Evolutionary conservation across 768 basidiomycete species (phyloP).

Genomic region (Lanmaoa pseudosensibilis): DNA sequence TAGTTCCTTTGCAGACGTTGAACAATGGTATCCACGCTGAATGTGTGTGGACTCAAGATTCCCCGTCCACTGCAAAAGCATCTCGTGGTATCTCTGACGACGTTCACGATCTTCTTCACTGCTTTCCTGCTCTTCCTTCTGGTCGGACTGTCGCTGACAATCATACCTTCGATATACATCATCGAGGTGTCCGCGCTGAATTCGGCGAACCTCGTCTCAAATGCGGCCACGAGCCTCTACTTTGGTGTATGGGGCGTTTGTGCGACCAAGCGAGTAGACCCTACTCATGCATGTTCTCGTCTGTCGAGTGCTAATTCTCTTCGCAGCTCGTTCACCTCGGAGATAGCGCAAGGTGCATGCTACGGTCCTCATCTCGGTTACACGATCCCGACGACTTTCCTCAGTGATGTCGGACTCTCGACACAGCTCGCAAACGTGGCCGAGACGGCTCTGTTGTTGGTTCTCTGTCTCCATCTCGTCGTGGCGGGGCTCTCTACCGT

Average conservation of each 20-base stretch:
- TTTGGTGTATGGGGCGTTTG: slow-evolving; percentile 88
- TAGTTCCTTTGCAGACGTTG: neutral
- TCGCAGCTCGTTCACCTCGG: slow-evolving; percentile 10
- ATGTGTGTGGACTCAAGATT: slow-evolving; percentile 19
- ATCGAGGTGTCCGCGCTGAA: slow-evolving; percentile 42
- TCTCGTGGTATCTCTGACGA: slow-evolving; percentile 45
- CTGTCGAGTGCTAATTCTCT: neutral
- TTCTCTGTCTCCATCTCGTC: slow-evolving; percentile 72
- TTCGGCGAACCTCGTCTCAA: slow-evolving; percentile 40
- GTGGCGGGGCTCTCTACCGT: slow-evolving; percentile 58
- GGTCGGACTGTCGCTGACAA: slow-evolving; percentile 71
- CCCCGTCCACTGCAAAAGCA: slow-evolving; percentile 46
- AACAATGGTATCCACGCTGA: slow-evolving; percentile 16
- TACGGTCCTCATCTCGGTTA: slow-evolving; percentile 71
- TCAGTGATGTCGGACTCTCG: slow-evolving; percentile 45
- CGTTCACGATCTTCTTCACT: slow-evolving; percentile 50
- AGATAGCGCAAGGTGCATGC: slow-evolving; percentile 42
- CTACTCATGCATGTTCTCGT: too few species aligned
- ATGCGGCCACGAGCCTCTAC: slow-evolving; percentile 57
- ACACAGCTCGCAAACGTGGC: slow-evolving; percentile 45
- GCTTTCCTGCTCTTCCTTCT: slow-evolving; percentile 76
- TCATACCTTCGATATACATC: slow-evolving; percentile 69
- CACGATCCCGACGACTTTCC: slow-evolving; percentile 49
- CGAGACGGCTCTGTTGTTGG: slow-evolving; percentile 46
- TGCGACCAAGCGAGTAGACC: slow-evolving; percentile 47